Base-by-base conservation (phyloP, 768 basidiomycete genomes). In the Myochromella boudieri region DNA sequence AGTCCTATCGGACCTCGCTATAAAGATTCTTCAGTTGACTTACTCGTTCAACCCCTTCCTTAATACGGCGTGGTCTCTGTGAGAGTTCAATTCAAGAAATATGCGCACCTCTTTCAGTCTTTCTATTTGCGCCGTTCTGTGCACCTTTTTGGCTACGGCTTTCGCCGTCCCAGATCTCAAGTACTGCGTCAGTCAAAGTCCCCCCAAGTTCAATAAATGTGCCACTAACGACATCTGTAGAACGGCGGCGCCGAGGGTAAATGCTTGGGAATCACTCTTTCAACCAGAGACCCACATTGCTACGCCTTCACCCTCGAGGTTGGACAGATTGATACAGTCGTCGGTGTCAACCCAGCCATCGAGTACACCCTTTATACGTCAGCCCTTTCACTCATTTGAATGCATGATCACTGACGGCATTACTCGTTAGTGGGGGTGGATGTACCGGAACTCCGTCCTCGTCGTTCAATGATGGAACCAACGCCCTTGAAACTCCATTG, bases 311-410 rank as follows among this genome's bases (percentile, higher is more conserved):
- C 25, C 9, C 21, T 34, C n/a, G 15, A 34, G 7, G 32, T 44
- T 33, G 42, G 42, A 25, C 18, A 18, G n/a, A 24, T 44, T 9
- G 32, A 44, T 18, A 44, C 42, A 14, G 21, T 36, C 20, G 15
- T 44, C 10, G 32, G 42, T 18, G n/a, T 34, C 17, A 26, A 31
- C 32, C 22, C 3, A n/a, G 42, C 32, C 7, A 44, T 44, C 32
- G 7, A 21, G 24, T 44, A 44, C 24, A 44, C 32, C 6, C 32
- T 44, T 2, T 44, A 34, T 36, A 44, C 42, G 42, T 44, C 32
- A 20, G 42, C 18, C n/a, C 26, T 17, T 4, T 4, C 9, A 11
- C 17, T 22, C n/a, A 2, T 9, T 17, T 17, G 6, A 7, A 6
- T 4, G 12, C 22, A 4, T 5, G 3, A 10, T 27, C 17, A 12